Evolutionary conservation across 768 basidiomycete genomes (phyloP), one percentile per base, ranked within the genome.

Genomic region (Psilocybe cubensis): DNA sequence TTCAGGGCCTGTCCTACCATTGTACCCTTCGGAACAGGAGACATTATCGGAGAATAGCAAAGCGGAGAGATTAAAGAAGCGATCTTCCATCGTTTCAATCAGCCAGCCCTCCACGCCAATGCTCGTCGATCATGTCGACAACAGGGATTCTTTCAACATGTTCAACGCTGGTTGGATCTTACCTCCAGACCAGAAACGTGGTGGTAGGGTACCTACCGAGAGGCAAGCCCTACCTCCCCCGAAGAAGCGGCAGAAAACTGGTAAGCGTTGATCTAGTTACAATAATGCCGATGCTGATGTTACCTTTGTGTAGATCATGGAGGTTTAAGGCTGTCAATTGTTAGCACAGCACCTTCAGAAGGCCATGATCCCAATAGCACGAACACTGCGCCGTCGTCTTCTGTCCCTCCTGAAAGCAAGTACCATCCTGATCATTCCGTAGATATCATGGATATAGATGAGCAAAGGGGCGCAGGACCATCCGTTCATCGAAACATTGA

Each of bases 131-230:
- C 78, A 86, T 40, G 84, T 96, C 28, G 89, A 89, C 66, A 80
- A 82, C 41, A 81, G 83, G 53, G 82, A 82, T 41, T 88, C 87
- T 18, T 97, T 96, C 77, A 83, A 78, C 66, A 72, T 88, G 73
- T 96, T 96, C 73, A 88, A 97, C 57, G 77, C 79, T 21, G 94
- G 94, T 0, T 96, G 93, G 94, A 92, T 96, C 7, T 73, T 96
- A 12, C 91, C 92, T 21, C 77, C 85, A 2, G 91, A 89, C 29
- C 82, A 85, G 50, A 82, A 84, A 61, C 80, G 94, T 28, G 82
- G 86, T 27, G 85, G 85, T 20, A 75, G 89, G 12, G 50, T 53
- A 20, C 66, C 76, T 12, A 59, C 79, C 9, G 84, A 85, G 23
- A 74, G 78, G 35, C 71, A 69, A n/a, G 63, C 68, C 3, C 59